Percentiles rank a stretch among this genome's conserved stretches.
Conservation (phyloP, 345 rosid species). For the Passiflora organensis region DNA sequence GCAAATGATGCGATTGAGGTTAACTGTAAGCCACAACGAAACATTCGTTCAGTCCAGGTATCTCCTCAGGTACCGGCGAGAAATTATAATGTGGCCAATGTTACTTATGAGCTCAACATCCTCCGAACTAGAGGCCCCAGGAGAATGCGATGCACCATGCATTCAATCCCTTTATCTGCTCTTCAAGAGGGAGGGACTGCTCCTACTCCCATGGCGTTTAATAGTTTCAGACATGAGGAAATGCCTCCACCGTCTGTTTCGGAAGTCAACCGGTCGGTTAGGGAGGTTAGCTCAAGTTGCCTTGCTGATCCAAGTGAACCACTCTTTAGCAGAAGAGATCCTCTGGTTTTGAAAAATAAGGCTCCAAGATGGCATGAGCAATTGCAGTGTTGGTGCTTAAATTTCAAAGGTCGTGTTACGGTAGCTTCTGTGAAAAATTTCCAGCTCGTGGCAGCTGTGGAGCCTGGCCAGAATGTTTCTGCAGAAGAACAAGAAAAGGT, state of each 20-base stretch:
- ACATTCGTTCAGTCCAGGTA: constrained; percentile 36
- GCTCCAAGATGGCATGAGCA: constrained; percentile 98
- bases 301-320: constrained; percentile 21
- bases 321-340: constrained; percentile 19
- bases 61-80: constrained; percentile 36
- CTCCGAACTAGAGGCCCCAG: constrained; percentile 90
- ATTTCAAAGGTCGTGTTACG: constrained; percentile 84
- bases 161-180: constrained; percentile 53
- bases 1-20: constrained; percentile 30
- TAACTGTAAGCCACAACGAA: constrained; percentile 23
- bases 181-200: constrained; percentile 62
- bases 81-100: constrained; percentile 42
- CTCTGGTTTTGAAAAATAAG: constrained; percentile 72
- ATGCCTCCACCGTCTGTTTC: constrained; percentile 16
- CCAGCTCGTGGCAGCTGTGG: constrained; percentile 71
- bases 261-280: constrained; percentile 34
- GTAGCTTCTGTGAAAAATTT: constrained; percentile 95
- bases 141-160: constrained; percentile 76
- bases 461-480: constrained; percentile 44
- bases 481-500: constrained; percentile 64
- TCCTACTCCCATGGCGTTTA: constrained; percentile 46
- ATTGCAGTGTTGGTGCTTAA: constrained; percentile 90
- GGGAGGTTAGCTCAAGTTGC: constrained; percentile 37
- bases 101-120: constrained; percentile 73
- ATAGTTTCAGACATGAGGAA: constrained; percentile 17